Evolutionary conservation across 2,329 filamentous ascomycete species (phyloP).

Genomic region (Dothiorella sarmentorum): DNA sequence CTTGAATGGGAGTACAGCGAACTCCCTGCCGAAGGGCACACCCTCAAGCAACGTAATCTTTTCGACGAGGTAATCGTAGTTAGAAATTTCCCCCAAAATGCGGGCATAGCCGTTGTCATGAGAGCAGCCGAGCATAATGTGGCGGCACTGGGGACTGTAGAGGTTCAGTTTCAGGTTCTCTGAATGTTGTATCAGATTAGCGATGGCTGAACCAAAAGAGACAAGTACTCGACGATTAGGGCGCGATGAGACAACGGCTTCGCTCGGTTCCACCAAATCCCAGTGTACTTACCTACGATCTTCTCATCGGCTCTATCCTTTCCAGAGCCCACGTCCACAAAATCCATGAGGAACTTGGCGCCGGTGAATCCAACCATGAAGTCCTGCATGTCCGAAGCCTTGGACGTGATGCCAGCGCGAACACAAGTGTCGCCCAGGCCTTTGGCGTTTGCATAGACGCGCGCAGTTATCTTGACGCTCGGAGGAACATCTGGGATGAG

Average conservation of each 20-base stretch:
- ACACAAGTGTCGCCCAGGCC: conserved; percentile 49
- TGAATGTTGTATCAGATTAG: conserved; percentile 26
- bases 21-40: conserved; percentile 53
- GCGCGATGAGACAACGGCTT: too few species aligned
- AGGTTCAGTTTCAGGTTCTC: conserved; percentile 55
- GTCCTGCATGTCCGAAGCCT: conserved; percentile 44
- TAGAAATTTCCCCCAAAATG: conserved; percentile 49
- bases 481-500: conserved; percentile 34
- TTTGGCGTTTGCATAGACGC: conserved; percentile 54
- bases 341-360: conserved; percentile 44
- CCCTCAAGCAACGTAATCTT: conserved; percentile 57
- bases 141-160: conserved; percentile 58
- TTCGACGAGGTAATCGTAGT: conserved; percentile 43
- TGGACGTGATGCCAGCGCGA: conserved; percentile 44
- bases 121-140: conserved; percentile 58
- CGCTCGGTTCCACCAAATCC: too few species aligned
- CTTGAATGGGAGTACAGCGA: conserved; percentile 49
- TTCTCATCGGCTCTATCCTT: conserved; percentile 49
- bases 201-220: not conserved
- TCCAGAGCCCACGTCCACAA: conserved; percentile 47
- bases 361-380: conserved; percentile 57
- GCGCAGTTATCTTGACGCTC: conserved; percentile 47
- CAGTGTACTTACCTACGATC: conserved; percentile 49
- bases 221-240: too few species aligned
- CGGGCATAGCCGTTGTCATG: conserved; percentile 55